Conservation (phyloP, 2,329 filamentous ascomycete genomes). For the Rutstroemia sp. region DNA sequence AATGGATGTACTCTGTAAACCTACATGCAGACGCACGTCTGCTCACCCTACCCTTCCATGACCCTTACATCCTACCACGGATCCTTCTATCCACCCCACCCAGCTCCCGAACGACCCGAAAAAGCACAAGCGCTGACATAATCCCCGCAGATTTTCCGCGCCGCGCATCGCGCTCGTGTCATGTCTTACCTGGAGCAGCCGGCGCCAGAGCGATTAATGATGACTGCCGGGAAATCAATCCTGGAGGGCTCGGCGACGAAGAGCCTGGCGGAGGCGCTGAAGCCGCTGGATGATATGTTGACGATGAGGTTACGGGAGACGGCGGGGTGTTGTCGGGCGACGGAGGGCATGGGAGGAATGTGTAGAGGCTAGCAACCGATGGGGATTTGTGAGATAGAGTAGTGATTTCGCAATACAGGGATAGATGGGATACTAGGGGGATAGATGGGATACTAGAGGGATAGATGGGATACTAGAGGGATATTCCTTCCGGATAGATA, state of each 20-base stretch:
- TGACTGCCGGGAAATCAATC: constrained; percentile 6
- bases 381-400: too few relatives aligned
- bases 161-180: constrained; percentile 3
- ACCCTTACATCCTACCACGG: neutral
- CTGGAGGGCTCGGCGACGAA: neutral
- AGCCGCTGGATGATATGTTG: constrained; percentile 6
- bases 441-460: too few relatives aligned
- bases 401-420: too few relatives aligned
- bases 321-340: neutral
- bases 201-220: neutral
- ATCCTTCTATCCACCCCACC: neutral
- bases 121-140: neutral
- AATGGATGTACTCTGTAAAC: too few relatives aligned
- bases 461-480: too few relatives aligned
- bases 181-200: constrained; percentile 7
- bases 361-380: neutral
- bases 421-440: too few relatives aligned
- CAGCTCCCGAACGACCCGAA: too few relatives aligned
- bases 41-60: too few relatives aligned
- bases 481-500: too few relatives aligned
- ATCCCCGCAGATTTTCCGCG: neutral
- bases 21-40: too few relatives aligned
- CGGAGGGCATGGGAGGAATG: neutral
- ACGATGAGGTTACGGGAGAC: neutral
- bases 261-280: neutral